Base-by-base conservation (phyloP, 164 flowering plant genomes). In the Chimonanthus praecox region DNA sequence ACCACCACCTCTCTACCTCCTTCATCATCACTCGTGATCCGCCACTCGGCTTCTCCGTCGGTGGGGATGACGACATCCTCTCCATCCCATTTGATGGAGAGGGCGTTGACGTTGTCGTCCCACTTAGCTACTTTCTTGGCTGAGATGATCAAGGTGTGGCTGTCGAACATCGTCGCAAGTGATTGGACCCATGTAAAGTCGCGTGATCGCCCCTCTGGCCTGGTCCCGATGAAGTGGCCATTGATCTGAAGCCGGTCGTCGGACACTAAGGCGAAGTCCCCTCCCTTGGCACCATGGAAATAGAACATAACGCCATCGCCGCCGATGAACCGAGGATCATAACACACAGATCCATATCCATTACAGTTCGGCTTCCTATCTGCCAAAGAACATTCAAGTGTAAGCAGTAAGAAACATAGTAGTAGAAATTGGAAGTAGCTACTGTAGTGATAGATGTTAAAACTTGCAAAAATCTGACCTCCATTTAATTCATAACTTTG, bases 101-200 rank as follows among this genome's bases (percentile, higher is more conserved):
- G 86, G 7, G 88, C 79, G 18, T 92, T 91, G 0, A 85, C 80
- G 2, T 74, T 71, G 75, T 88, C 84, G 7, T 90, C 87, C 94
- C 94, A 92, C 5, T 75, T 68, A 5, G 91, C 70, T n/a, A 85
- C 87, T 58, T 80, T 82, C 60, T 80, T 82, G 58, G 94, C 94
- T 13, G 86, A 83, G 11, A 88, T 64, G 74, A 80, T 82, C 15
- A 89, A 83, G 0, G 83, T 85, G 82, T 88, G 91, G 15, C 77
- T 64, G 66, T 89, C 90, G 54, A 87, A 89, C 88, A 92, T 84
- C 81, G 88, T 71, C 2, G 88, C 74, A 9, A 91, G 80, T 58
- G 90, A 86, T 73, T 91, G 94, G 15, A 89, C 87, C 94, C 91
- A 91, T 47, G 97, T 91, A 76, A 70, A 89, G 82, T 89, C 97